A percentile compares a stretch with the other conserved stretches of the same genome.
These are phyloP conservation scores for Colletotrichum liriopes DNA, from an alignment of 2,329 filamentous ascomycete genomes.

Conservation along the genomic window DNA sequence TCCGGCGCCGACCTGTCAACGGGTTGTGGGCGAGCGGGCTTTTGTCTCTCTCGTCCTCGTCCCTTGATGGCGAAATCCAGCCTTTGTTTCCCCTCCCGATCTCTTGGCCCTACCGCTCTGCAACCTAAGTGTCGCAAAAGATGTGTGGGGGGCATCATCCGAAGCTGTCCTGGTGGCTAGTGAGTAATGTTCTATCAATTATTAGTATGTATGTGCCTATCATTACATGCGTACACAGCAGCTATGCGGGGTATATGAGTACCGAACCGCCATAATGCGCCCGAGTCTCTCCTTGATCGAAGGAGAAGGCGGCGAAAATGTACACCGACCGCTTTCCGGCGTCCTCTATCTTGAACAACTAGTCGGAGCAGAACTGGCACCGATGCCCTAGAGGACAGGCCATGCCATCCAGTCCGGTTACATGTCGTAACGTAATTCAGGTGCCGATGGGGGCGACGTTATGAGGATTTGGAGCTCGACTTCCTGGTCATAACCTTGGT, in stretches of 20 bases:
- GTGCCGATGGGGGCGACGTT: background rate
- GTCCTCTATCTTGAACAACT: background rate
- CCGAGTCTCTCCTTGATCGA: background rate
- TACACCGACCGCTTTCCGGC: constrained; percentile 1
- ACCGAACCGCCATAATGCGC: background rate
- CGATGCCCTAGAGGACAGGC: background rate
- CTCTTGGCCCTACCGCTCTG: background rate
- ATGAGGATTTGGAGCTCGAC: constrained; percentile 57
- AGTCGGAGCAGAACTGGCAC: background rate
- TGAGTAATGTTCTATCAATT: constrained; percentile 21
- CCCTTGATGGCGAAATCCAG: background rate
- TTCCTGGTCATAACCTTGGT: constrained; percentile 88
- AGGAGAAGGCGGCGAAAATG: background rate
- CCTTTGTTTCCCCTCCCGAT: background rate
- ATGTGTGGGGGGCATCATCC: background rate
- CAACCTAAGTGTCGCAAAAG: background rate
- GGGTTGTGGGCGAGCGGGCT: background rate
- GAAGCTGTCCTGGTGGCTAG: background rate
- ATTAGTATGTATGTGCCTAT: constrained; percentile 27
- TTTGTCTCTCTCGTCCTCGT: background rate
- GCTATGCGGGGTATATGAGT: constrained; percentile 3
- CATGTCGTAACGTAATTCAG: constrained; percentile 44
- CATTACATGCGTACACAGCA: constrained; percentile 18
- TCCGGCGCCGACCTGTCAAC: constrained; percentile 4
- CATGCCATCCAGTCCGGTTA: constrained; percentile 4